Evolutionary conservation across 2,329 filamentous ascomycete species (phyloP).

Genomic region (Cladophialophora carrionii): DNA sequence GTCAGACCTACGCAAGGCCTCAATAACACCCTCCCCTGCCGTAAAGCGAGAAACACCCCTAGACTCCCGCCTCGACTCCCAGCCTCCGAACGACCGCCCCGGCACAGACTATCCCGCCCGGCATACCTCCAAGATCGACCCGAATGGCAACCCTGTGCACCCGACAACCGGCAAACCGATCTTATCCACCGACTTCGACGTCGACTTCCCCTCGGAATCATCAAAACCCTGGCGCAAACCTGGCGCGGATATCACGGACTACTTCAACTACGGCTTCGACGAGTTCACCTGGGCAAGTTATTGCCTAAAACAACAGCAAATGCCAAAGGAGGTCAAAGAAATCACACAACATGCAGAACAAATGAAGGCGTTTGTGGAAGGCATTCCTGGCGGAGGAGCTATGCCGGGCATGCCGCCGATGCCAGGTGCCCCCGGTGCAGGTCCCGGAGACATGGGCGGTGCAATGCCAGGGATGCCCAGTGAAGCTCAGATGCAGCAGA

Average conservation of each 20-base stretch:
- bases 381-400: slow-evolving; percentile 45
- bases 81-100: slow-evolving; percentile 49
- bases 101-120: slow-evolving; percentile 69
- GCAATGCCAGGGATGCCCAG: slow-evolving; percentile 37
- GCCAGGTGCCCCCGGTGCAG: slow-evolving; percentile 44
- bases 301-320: slow-evolving; percentile 79
- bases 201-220: slow-evolving; percentile 69
- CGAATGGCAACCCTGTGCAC: slow-evolving; percentile 76
- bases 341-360: slow-evolving; percentile 73
- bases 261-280: slow-evolving; percentile 72
- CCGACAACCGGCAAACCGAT: slow-evolving; percentile 76
- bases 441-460: slow-evolving; percentile 51
- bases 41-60: slow-evolving; percentile 33
- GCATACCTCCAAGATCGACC: slow-evolving; percentile 77
- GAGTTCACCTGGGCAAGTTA: slow-evolving; percentile 86
- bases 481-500: slow-evolving; percentile 56
- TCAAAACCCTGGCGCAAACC: slow-evolving; percentile 95
- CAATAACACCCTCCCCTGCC: slow-evolving; percentile 45
- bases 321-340: slow-evolving; percentile 75
- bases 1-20: slow-evolving; percentile 44
- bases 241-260: slow-evolving; percentile 89
- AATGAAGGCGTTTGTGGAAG: slow-evolving; percentile 62
- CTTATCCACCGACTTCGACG: slow-evolving; percentile 75
- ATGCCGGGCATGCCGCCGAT: slow-evolving; percentile 53
- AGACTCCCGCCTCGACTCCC: slow-evolving; percentile 39